Evolutionary conservation across 2,329 filamentous ascomycete genomes (phyloP), one percentile per base, ranked within the genome.

Genomic region (Madurella fahalii): DNA sequence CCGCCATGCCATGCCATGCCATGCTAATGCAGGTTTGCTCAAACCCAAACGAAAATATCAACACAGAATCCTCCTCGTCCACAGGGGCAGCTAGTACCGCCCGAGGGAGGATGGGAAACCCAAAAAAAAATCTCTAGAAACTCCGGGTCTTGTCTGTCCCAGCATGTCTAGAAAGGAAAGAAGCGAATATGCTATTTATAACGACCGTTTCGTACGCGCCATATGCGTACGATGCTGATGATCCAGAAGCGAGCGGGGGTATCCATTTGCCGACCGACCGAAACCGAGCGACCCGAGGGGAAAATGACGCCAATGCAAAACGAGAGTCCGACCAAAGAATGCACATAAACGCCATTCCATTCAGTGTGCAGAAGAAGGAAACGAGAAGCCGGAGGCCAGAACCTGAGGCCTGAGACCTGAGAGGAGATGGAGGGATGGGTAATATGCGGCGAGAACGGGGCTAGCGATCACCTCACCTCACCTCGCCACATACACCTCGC

Each of bases 401-500:
- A n/a, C n/a, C n/a, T n/a, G 4, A 15, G 11, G 11, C 11, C 34
- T 2, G 25, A 25, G 25, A 7, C 7, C 25, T 3, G 25, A 7
- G 25, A 25, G 25, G 25, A 12, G 18, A n/a, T 16, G 31, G 9
- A 32, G 20, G 8, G 44, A 17, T 39, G 45, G n/a, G 7, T 8
- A 46, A 47, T 47, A 25, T 7, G 3, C 12, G 31, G 31, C 31
- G 30, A 47, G 37, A 37, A 13, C 16, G 15, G 37, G 17, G 31
- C 25, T 7, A 37, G 17, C 16, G 15, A 30, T 16, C 25, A 16
- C 45, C 45, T 15, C 40, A 7, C 47, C 40, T 67, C 67, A 74
- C 57, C 74, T 67, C 46, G 70, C 65, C 40, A 77, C 70, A 31
- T 74, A 72, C 15, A 77, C 72, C 53, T 78, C 75, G 52, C 69